A percentile compares a stretch with the other conserved stretches of the same genome.
Evolutionary conservation across 1,139 yeast species (phyloP).

Genomic region (Sporopachydermia cereana): DNA sequence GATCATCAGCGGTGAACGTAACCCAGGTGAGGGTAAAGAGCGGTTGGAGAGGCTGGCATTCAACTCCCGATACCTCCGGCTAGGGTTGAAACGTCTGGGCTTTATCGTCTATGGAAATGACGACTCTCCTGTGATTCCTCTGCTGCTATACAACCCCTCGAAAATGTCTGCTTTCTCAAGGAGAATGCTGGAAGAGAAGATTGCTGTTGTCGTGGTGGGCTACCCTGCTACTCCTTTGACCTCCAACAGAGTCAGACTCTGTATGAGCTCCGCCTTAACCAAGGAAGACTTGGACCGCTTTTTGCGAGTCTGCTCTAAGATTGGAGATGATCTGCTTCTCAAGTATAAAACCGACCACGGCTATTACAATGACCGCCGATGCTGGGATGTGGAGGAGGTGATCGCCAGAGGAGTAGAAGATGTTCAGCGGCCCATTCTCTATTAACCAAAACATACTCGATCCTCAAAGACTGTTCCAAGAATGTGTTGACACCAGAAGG

Average conservation of each 20-base stretch:
- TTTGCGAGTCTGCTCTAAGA: slow-evolving; percentile 57
- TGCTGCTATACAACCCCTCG: slow-evolving; percentile 77
- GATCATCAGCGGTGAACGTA: slow-evolving; percentile 68
- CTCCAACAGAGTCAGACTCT: slow-evolving; percentile 82
- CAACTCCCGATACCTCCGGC: slow-evolving; percentile 83
- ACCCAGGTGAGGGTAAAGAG: slow-evolving; percentile 90
- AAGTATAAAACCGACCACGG: slow-evolving; percentile 69
- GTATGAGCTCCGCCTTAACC: slow-evolving; percentile 85
- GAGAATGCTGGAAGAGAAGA: slow-evolving; percentile 61
- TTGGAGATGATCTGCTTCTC: slow-evolving; percentile 68
- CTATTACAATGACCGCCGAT: slow-evolving; percentile 46
- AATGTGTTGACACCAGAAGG: too few species aligned
- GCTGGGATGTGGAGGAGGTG: slow-evolving; percentile 71
- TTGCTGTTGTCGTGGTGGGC: slow-evolving; percentile 94
- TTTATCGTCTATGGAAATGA: slow-evolving; percentile 91
- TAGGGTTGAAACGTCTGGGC: slow-evolving; percentile 85
- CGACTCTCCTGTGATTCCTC: slow-evolving; percentile 92
- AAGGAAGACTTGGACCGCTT: slow-evolving; percentile 86
- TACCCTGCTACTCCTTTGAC: slow-evolving; percentile 96
- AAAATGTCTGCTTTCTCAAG: slow-evolving; percentile 92
- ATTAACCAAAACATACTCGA: not conserved
- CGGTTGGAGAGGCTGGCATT: slow-evolving; percentile 89
- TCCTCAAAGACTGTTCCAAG: too few species aligned
- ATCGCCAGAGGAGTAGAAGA: slow-evolving; percentile 64
- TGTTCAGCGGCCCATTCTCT: slow-evolving; percentile 16